Conservation (phyloP, 2,329 filamentous ascomycete genomes). For the Aspergillus aculeatus region DNA sequence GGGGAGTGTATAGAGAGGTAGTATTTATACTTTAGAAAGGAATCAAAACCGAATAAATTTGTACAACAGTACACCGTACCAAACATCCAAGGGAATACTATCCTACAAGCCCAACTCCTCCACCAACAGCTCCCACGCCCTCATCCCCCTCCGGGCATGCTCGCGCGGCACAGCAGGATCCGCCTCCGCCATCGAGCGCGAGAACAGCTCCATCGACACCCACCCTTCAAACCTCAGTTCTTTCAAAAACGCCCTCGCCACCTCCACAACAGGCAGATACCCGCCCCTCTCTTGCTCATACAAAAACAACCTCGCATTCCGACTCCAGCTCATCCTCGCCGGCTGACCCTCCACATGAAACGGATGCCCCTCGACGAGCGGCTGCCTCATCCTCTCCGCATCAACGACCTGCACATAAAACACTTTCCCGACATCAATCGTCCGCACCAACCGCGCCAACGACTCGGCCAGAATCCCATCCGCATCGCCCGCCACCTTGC, state of each 20-base stretch:
- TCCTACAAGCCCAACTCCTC: slow-evolving; percentile 4
- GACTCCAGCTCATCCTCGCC: slow-evolving; percentile 70
- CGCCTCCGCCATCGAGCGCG: slow-evolving; percentile 55
- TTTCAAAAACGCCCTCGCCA: slow-evolving; percentile 61
- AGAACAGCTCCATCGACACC: slow-evolving; percentile 70
- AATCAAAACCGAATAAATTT: too few species aligned
- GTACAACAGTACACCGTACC: too few species aligned
- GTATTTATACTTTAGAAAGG: too few species aligned
- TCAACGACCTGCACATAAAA: slow-evolving; percentile 76
- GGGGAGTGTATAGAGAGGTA: too few species aligned
- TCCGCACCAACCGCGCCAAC: slow-evolving; percentile 52
- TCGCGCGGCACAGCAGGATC: slow-evolving; percentile 54
- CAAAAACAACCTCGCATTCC: slow-evolving; percentile 69
- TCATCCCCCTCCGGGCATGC: slow-evolving; percentile 51
- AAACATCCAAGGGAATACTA: too few species aligned
- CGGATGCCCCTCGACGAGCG: slow-evolving; percentile 46
- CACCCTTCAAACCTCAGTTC: slow-evolving; percentile 65
- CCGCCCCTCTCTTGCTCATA: slow-evolving; percentile 60
- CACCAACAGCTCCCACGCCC: slow-evolving; percentile 50
- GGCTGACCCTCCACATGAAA: slow-evolving; percentile 59
- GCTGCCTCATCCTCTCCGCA: slow-evolving; percentile 42
- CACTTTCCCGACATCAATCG: slow-evolving; percentile 61
- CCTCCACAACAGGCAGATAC: slow-evolving; percentile 63
- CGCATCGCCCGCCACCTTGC: slow-evolving; percentile 66
- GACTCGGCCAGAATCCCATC: slow-evolving; percentile 55